Base-by-base conservation (phyloP, 2,329 filamentous ascomycete species). In the Colletotrichum paranaense region DNA sequence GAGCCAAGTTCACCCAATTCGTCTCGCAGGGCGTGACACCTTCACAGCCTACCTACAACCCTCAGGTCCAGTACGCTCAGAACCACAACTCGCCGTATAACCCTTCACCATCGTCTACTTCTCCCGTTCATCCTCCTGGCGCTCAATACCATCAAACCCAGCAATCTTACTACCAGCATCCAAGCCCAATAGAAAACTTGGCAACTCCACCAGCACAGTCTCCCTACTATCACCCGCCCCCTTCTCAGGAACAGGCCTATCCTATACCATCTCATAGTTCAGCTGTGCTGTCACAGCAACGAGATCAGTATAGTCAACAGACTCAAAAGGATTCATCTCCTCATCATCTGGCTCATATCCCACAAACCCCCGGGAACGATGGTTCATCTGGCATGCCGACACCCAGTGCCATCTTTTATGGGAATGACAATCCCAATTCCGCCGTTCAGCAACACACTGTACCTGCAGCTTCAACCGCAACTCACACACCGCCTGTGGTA, bases 1-100 rank as follows among this genome's bases (percentile, higher is more conserved):
- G 16, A 14, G 35, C 42, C 11, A 71, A 38, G 24, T 1, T 71
- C 16, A 62, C 63, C 0, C 63, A 71, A 11, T 68, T 67, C 26
- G 56, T 71, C 14, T 22, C 26, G 3, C 68, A 71, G 6, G 12
- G 35, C 4, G 32, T 49, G 8, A 22, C 28, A 8, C 56, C 62
- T n/a, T 28, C 12, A 6, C 26, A 12, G 4, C 63, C 65, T 5
- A 5, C 3, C 26, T 22, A 28, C 2, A 9, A 9, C 5, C 30
- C 32, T 8, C 42, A 38, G 12, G 9, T 46, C 4, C 32, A 60
- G n/a, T n/a, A 35, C n/a, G 16, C 12, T 12, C 22, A 46, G 30
- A 57, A 19, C 24, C 19, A 22, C 28, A 28, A 16, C 9, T 3
- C 46, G n/a, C 11, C 26, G 7, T 49, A 24, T n/a, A 12, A 4